Evolutionary conservation across 495 filamentous ascomycete genomes (phyloP).

Genomic region (Penicillium soppii): DNA sequence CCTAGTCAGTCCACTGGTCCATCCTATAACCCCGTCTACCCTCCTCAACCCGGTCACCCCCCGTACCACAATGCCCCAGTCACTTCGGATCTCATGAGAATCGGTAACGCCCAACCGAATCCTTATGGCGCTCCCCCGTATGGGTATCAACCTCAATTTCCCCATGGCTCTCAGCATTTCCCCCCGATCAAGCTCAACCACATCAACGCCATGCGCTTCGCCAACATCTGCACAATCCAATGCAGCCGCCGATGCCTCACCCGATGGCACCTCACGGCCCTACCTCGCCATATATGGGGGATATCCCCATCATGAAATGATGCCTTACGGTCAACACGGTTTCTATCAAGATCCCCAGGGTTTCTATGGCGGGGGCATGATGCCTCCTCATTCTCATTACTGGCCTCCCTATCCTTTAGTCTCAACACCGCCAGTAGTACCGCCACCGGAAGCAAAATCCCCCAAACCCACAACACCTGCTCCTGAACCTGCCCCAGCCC

Average conservation of each 20-base stretch:
- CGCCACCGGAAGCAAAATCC: slow-evolving; percentile 26
- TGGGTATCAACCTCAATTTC: slow-evolving; percentile 31
- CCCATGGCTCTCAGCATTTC: slow-evolving; percentile 37
- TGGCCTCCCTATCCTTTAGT: slow-evolving; percentile 35
- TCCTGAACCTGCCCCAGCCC: slow-evolving; percentile 8
- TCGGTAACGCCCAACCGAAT: slow-evolving; percentile 39
- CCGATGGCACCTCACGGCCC: slow-evolving; percentile 29
- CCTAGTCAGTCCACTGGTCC: slow-evolving; percentile 47
- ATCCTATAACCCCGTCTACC: slow-evolving; percentile 29
- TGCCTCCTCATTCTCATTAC: slow-evolving; percentile 32
- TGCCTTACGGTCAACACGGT: slow-evolving; percentile 42
- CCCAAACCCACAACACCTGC: slow-evolving; percentile 19
- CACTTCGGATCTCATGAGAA: slow-evolving; percentile 41
- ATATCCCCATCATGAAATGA: slow-evolving; percentile 50
- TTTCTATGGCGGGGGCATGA: slow-evolving; percentile 37
- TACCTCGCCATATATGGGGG: slow-evolving; percentile 38
- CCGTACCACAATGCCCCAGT: slow-evolving; percentile 31
- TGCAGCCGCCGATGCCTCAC: slow-evolving; percentile 32
- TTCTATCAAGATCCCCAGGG: slow-evolving; percentile 50
- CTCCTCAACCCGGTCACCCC: slow-evolving; percentile 14
- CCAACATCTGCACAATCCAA: slow-evolving; percentile 26
- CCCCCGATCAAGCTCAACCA: slow-evolving; percentile 30
- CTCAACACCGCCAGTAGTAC: slow-evolving; percentile 34
- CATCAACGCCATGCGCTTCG: slow-evolving; percentile 27
- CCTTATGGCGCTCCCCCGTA: slow-evolving; percentile 26